phyloP scores from a whole-genome alignment of 1,284 basidiomycete species.

The Moesziomyces parantarcticus region DNA sequence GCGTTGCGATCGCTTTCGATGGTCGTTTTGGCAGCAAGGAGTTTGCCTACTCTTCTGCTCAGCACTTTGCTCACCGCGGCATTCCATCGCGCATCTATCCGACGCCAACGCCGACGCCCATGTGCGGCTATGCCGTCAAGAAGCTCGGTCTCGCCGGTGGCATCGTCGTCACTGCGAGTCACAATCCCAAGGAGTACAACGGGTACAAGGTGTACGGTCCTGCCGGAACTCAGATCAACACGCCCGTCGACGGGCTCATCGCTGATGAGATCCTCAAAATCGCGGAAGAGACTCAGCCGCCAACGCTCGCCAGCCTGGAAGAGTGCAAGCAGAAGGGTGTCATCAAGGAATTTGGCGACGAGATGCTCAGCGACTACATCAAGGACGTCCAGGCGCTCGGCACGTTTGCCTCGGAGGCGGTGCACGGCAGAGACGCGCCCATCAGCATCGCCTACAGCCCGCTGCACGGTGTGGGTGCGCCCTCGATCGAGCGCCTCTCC shows the following conservation, averaged over 20 bases:
- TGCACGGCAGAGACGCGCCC: constrained; percentile 23
- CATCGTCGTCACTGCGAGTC: constrained; percentile 59
- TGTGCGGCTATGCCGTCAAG: constrained; percentile 59
- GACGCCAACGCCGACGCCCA: constrained; percentile 47
- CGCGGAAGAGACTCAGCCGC: constrained; percentile 26
- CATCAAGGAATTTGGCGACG: constrained; percentile 35
- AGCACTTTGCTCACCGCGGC: constrained; percentile 50
- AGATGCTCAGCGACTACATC: constrained; percentile 52
- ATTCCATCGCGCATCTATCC: constrained; percentile 52
- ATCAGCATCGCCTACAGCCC: constrained; percentile 57
- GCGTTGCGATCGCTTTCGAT: constrained; percentile 64
- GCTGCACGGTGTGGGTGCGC: constrained; percentile 59
- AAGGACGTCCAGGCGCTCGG: constrained; percentile 32
- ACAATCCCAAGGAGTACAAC: constrained; percentile 63
- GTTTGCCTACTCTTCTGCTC: constrained; percentile 54
- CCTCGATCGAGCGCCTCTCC: constrained; percentile 38
- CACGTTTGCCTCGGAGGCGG: constrained; percentile 15
- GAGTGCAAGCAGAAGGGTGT: constrained; percentile 28
- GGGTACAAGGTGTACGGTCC: constrained; percentile 61
- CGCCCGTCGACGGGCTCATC: constrained; percentile 56
- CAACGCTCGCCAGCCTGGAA: constrained; percentile 21
- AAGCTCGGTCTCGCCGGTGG: constrained; percentile 55
- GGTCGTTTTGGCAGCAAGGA: constrained; percentile 56
- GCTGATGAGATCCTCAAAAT: constrained; percentile 51
- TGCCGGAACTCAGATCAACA: constrained; percentile 60